Percentiles rank a stretch among this genome's conserved stretches.
These are phyloP conservation scores for Massospora cicadina DNA, from an alignment of 371 early-diverging fungal species.

Conservation along the genomic window DNA sequence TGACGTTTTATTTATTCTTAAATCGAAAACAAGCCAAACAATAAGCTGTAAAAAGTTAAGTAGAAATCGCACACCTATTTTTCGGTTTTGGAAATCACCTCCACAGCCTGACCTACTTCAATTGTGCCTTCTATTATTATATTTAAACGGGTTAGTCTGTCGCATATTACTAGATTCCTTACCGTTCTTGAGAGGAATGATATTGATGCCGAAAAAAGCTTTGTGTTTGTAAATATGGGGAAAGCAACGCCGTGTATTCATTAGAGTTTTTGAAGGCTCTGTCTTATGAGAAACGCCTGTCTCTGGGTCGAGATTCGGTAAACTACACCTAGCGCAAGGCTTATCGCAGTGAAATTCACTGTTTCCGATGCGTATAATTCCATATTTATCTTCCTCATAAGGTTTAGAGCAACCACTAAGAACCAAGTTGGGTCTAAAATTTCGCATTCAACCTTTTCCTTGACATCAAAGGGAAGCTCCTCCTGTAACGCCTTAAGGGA, in stretches of 20 bases:
- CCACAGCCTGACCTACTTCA: neutral
- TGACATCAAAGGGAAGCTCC: conserved; percentile 11
- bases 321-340: conserved; percentile 9
- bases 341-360: conserved; percentile 6
- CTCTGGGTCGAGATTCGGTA: conserved; percentile 22
- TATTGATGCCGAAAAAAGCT: conserved; percentile 20
- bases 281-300: conserved; percentile 20
- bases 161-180: neutral
- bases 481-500: conserved; percentile 20
- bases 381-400: conserved; percentile 23
- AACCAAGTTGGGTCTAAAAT: conserved; percentile 24
- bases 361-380: conserved; percentile 15
- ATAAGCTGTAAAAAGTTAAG: too few species aligned
- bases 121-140: neutral
- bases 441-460: conserved; percentile 15
- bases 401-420: conserved; percentile 19
- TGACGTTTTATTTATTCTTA: too few species aligned
- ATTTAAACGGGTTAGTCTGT: neutral
- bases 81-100: neutral
- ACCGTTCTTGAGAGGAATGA: conserved; percentile 12
- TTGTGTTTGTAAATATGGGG: conserved; percentile 15
- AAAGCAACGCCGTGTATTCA: conserved; percentile 14
- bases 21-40: too few species aligned
- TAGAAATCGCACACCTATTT: too few species aligned
- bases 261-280: conserved; percentile 23